A percentile compares a stretch with the other conserved stretches of the same genome.
Conservation (phyloP, 2,329 filamentous ascomycete genomes). For the Monosporascus sp. region DNA sequence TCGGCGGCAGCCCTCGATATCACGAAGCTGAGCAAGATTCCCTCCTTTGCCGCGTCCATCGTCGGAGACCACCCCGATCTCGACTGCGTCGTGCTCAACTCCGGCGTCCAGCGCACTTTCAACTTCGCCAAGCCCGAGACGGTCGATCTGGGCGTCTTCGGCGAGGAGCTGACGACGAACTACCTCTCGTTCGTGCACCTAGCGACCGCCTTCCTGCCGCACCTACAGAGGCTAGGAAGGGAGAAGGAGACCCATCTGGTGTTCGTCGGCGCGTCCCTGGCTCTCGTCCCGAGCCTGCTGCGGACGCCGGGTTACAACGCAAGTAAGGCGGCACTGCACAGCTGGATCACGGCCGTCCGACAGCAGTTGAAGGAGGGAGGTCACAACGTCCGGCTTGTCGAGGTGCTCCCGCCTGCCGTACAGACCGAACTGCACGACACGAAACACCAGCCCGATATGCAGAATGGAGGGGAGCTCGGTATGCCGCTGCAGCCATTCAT, state of each 20-base stretch:
- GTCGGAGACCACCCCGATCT: constrained; percentile 36
- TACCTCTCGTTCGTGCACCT: constrained; percentile 39
- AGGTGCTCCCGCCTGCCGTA: constrained; percentile 36
- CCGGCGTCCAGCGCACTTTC: constrained; percentile 39
- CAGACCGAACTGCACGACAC: constrained; percentile 40
- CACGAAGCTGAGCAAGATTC: constrained; percentile 31
- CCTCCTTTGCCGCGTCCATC: constrained; percentile 24
- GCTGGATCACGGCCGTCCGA: constrained; percentile 37
- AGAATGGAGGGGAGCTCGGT: constrained; percentile 35
- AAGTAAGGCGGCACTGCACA: constrained; percentile 43
- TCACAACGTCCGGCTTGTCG: constrained; percentile 28
- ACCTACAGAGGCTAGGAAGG: constrained; percentile 23
- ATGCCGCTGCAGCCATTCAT: constrained; percentile 42
- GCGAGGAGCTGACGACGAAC: constrained; percentile 38
- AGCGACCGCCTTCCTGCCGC: constrained; percentile 38
- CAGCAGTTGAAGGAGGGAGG: constrained; percentile 35
- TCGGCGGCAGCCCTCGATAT: constrained; percentile 35
- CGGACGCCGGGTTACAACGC: constrained; percentile 40
- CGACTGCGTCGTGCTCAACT: constrained; percentile 46
- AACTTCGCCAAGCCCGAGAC: constrained; percentile 37
- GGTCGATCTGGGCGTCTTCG: constrained; percentile 31
- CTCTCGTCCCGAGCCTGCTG: constrained; percentile 36
- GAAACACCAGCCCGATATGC: constrained; percentile 32
- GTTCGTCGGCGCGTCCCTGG: constrained; percentile 24
- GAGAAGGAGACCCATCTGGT: constrained; percentile 14